These are phyloP conservation scores for Pleurotus giganteus DNA, from an alignment of 768 basidiomycete genomes.

Conservation along the genomic window DNA sequence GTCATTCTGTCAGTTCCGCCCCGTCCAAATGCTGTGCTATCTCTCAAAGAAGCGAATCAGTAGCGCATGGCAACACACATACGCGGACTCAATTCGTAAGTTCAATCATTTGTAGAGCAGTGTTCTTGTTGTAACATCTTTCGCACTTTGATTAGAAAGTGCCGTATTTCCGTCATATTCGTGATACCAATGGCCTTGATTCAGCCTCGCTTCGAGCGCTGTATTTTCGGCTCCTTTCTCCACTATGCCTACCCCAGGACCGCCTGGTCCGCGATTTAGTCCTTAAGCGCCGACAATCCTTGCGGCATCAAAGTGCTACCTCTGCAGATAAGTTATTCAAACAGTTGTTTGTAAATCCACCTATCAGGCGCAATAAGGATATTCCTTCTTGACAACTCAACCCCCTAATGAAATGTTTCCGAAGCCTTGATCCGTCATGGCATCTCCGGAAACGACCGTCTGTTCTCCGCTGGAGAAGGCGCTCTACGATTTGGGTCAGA, in stretches of 20 bases:
- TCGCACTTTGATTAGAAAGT: not conserved
- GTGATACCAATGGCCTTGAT: too few species aligned
- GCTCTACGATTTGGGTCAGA: not conserved
- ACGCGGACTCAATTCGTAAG: not conserved
- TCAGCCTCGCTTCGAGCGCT: too few species aligned
- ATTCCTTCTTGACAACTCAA: not conserved
- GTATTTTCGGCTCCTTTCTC: too few species aligned
- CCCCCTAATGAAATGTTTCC: not conserved
- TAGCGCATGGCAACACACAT: not conserved
- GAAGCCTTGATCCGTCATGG: not conserved
- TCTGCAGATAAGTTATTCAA: too few species aligned
- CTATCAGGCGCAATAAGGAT: not conserved
- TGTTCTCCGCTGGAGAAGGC: not conserved
- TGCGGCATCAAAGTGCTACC: too few species aligned
- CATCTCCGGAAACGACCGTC: not conserved
- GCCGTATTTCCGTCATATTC: not conserved
- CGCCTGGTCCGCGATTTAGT: too few species aligned
- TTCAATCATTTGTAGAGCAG: not conserved
- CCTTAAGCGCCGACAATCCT: too few species aligned
- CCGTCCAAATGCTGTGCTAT: not conserved
- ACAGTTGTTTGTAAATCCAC: not conserved
- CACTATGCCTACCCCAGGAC: too few species aligned
- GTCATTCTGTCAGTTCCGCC: not conserved
- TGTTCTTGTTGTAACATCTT: too few species aligned
- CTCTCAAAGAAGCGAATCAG: conserved; percentile 1